Conservation (phyloP, 2,329 filamentous ascomycete genomes). For the Ciborinia camelliae region DNA sequence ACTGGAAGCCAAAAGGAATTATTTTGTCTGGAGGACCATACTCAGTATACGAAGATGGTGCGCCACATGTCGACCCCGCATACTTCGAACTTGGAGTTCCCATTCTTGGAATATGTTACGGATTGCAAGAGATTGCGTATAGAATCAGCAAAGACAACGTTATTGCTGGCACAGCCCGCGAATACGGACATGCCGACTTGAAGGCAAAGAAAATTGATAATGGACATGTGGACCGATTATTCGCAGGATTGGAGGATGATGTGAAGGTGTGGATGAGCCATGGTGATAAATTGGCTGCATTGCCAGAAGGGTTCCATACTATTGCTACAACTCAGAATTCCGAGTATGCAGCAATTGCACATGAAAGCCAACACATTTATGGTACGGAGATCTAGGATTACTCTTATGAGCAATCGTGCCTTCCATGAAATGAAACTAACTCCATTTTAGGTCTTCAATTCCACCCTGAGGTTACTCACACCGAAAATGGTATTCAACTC, state of each 20-base stretch:
- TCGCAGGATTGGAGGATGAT: slow-evolving; percentile 68
- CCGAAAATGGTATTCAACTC: slow-evolving; percentile 64
- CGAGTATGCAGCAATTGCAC: slow-evolving; percentile 75
- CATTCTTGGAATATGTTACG: slow-evolving; percentile 44
- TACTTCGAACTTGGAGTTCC: slow-evolving; percentile 55
- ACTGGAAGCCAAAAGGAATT: slow-evolving; percentile 79
- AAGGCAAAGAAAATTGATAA: slow-evolving; percentile 53
- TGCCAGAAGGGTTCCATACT: slow-evolving; percentile 70
- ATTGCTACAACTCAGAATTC: slow-evolving; percentile 75
- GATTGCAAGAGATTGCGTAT: slow-evolving; percentile 70
- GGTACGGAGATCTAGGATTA: slow-evolving; percentile 41
- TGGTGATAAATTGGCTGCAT: slow-evolving; percentile 73
- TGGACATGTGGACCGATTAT: slow-evolving; percentile 71
- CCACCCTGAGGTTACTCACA: slow-evolving; percentile 62
- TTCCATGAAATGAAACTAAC: neutral
- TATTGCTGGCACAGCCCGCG: slow-evolving; percentile 57
- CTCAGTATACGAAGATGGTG: slow-evolving; percentile 76
- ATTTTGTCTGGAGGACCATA: slow-evolving; percentile 69
- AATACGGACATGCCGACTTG: slow-evolving; percentile 43
- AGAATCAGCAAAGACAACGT: slow-evolving; percentile 62
- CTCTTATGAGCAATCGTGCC: neutral
- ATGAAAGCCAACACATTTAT: slow-evolving; percentile 66
- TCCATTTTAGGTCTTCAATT: slow-evolving; percentile 20
- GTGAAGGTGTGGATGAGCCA: slow-evolving; percentile 84
- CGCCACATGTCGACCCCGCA: slow-evolving; percentile 77